Base-by-base conservation (phyloP, 2,329 filamentous ascomycete genomes). In the Elsinoe arachidis region DNA sequence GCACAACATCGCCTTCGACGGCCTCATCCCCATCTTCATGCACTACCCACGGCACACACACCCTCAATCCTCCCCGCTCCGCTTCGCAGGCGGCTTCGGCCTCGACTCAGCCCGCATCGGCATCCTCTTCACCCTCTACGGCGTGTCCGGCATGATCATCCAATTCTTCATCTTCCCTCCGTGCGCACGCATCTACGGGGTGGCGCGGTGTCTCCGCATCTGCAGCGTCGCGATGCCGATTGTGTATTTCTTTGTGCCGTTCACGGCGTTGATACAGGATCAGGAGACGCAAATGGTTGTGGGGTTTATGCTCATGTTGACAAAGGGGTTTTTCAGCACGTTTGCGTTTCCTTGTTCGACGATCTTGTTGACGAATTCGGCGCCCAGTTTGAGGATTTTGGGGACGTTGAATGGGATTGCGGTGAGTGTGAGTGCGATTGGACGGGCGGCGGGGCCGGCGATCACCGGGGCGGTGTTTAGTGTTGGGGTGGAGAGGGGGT, bases 351-450 rank as follows among this genome's bases (percentile, higher is more conserved):
- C 93, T 0, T 93, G 88, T 66, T 86, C 82, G 23, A 95, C 89
- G 5, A 96, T 97, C 64, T 77, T 97, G 49, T 80, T 97, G 37
- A 96, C 91, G 26, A 96, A 96, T 72, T 89, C 86, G 9, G 90
- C 90, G 3, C 73, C 78, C 1, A 90, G 86, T 56, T 74, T 96
- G 14, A 76, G 80, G 43, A 81, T 95, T 9, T 79, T 97, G 4
- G 91, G 90, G 1, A 96, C 91, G 0, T 74, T 97, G 57, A 97
- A 97, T 66, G 93, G 92, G 2, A 84, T 96, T 60, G 91, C 90
- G 0, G 96, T 91, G 0, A 87, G 86, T 57, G 83, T 91, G 34
- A 86, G 85, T 62, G 90, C 88, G 0, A 71, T 96, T 4, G 92
- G 91, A 1, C 78, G 91, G 51, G 91, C 90, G 0, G 66, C 80